Conservation (phyloP, 2,329 filamentous ascomycete species). For the Dactylellina haptotyla region DNA sequence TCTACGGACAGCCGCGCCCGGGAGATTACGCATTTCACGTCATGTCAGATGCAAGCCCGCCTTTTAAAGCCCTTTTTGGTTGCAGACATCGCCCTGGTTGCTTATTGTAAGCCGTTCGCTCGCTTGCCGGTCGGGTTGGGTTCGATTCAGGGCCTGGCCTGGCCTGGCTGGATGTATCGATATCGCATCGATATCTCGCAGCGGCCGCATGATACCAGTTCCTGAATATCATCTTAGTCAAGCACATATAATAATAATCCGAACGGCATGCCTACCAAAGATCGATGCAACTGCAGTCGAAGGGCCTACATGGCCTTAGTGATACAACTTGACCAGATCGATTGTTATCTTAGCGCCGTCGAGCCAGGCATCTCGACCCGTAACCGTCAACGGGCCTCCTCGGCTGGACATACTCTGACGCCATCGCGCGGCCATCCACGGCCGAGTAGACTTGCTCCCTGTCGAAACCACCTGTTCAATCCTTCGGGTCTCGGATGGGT, state of each 20-base stretch:
- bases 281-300: not conserved
- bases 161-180: too few relatives aligned
- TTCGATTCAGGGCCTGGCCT: too few relatives aligned
- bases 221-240: too few relatives aligned
- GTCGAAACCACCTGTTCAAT: conserved; percentile 13
- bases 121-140: not conserved
- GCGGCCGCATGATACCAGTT: too few relatives aligned
- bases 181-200: not conserved
- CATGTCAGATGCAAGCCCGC: too few relatives aligned
- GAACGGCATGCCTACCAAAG: not conserved
- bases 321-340: conserved; percentile 5
- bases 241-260: not conserved
- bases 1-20: conserved; percentile 26
- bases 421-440: not conserved
- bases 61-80: too few relatives aligned
- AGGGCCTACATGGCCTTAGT: not conserved
- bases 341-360: not conserved
- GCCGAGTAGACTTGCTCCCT: conserved; percentile 43
- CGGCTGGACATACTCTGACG: conserved; percentile 40
- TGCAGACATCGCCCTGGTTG: too few relatives aligned
- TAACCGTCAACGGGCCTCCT: not conserved
- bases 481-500: conserved; percentile 31
- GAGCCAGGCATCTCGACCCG: conserved; percentile 12
- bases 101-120: too few relatives aligned
- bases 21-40: conserved; percentile 22